phyloP scores from a whole-genome alignment of 2,329 filamentous ascomycete species.

The Stachybotrys echinatus region DNA sequence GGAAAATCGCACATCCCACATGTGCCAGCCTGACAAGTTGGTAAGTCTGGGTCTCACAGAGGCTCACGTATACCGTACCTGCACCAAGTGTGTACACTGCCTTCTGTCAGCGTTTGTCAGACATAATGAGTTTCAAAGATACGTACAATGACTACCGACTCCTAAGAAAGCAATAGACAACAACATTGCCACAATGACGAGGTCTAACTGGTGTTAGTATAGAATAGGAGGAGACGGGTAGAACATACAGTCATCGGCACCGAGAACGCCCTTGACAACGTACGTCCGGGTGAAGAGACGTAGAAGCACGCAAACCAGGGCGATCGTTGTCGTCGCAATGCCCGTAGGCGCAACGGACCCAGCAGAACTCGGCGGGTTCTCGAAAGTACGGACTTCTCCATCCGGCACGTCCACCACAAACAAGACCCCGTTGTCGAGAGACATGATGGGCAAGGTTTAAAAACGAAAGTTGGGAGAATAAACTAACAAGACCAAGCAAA shows the following conservation, averaged over 20 bases:
- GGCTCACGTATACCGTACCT: too few relatives aligned
- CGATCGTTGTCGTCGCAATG: conserved; percentile 14
- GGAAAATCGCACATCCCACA: conserved; percentile 17
- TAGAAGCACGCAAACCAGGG: conserved; percentile 14
- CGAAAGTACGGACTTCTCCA: conserved; percentile 15
- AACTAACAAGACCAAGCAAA: too few relatives aligned
- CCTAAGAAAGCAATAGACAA: conserved; percentile 18
- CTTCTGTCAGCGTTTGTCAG: not conserved
- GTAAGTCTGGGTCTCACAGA: too few relatives aligned
- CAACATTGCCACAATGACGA: conserved; percentile 15
- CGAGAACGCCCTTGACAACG: conserved; percentile 18
- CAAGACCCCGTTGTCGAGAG: conserved; percentile 68
- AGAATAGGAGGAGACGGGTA: too few relatives aligned
- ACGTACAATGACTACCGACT: conserved; percentile 15
- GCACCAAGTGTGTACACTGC: conserved; percentile 18
- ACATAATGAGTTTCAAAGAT: fast-evolving
- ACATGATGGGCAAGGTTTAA: conserved; percentile 7
- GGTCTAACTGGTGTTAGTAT: conserved; percentile 10
- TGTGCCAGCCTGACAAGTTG: too few relatives aligned
- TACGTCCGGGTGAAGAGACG: conserved; percentile 20
- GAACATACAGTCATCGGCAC: conserved; percentile 21
- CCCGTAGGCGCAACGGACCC: conserved; percentile 14
- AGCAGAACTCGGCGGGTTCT: conserved; percentile 15
- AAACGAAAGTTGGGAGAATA: not conserved
- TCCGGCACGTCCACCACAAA: conserved; percentile 19